phyloP scores from a whole-genome alignment of 208 protist genomes.

The Trypanosoma mega region DNA sequence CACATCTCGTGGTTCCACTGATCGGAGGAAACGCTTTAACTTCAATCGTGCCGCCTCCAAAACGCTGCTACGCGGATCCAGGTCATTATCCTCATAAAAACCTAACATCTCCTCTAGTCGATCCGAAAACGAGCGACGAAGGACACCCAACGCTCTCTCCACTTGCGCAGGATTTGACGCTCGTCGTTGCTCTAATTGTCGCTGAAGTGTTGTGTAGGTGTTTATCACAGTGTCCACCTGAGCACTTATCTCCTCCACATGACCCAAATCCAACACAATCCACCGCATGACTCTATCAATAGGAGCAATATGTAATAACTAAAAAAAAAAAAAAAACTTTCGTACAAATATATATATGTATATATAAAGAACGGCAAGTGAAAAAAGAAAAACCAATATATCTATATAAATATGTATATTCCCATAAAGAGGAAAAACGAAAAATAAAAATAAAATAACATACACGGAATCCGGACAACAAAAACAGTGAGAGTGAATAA shows the following conservation, averaged over 20 bases:
- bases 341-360: background rate
- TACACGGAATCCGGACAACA: no score
- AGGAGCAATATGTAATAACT: background rate
- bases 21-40: constrained; percentile 22
- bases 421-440: background rate
- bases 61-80: constrained; percentile 20
- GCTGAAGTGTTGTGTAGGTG: constrained; percentile 20
- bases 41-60: constrained; percentile 16
- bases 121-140: constrained; percentile 17
- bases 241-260: constrained; percentile 7
- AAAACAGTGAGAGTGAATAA: no score
- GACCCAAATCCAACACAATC: constrained; percentile 19
- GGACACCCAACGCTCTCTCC: constrained; percentile 8
- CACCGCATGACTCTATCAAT: constrained; percentile 9
- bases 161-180: constrained; percentile 16
- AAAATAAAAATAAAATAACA: background rate
- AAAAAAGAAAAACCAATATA: constrained; percentile 7
- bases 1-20: constrained; percentile 4
- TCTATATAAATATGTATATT: background rate
- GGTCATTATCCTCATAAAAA: constrained; percentile 30
- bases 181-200: constrained; percentile 9
- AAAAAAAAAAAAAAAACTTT: constrained; percentile 9
- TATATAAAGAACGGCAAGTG: background rate
- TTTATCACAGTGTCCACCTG: constrained; percentile 28
- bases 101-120: constrained; percentile 18